Percentiles rank a stretch among this genome's conserved stretches.
Conservation (phyloP, 2,329 filamentous ascomycete species). For the Fusarium sp. region DNA sequence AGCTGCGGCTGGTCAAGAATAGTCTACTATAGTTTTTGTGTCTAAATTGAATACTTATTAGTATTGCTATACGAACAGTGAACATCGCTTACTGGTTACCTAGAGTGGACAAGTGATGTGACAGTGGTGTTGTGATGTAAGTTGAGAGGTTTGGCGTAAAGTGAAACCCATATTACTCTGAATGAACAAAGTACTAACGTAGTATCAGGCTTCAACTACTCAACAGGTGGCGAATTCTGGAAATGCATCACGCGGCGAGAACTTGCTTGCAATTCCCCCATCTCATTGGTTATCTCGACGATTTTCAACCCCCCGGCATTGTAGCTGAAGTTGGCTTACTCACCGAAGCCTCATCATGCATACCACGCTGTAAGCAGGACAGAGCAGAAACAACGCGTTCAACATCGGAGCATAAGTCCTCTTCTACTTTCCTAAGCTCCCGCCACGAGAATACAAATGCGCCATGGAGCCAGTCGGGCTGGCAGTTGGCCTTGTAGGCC, state of each 20-base stretch:
- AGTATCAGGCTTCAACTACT: background rate
- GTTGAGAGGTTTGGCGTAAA: background rate
- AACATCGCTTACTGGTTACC: no score
- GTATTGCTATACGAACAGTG: no score
- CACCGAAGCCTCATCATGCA: background rate
- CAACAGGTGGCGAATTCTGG: background rate
- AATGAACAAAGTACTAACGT: background rate
- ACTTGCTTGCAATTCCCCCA: fast-evolving
- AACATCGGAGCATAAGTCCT: no score
- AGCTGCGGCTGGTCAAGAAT: no score
- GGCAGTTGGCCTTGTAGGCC: background rate
- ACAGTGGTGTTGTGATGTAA: no score
- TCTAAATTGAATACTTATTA: no score
- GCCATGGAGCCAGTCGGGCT: background rate
- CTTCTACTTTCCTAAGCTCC: no score
- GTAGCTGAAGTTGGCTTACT: background rate
- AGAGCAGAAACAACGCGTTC: no score
- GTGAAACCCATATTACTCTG: background rate
- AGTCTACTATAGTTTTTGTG: no score
- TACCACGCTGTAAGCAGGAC: background rate
- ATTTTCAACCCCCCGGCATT: background rate
- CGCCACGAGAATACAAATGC: fast-evolving
- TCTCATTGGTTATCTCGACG: background rate
- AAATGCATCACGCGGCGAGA: background rate
- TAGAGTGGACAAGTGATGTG: no score